These are phyloP conservation scores for Ocimum tenuiflorum DNA, from an alignment of 257 asterid genomes.

Conservation along the genomic window DNA sequence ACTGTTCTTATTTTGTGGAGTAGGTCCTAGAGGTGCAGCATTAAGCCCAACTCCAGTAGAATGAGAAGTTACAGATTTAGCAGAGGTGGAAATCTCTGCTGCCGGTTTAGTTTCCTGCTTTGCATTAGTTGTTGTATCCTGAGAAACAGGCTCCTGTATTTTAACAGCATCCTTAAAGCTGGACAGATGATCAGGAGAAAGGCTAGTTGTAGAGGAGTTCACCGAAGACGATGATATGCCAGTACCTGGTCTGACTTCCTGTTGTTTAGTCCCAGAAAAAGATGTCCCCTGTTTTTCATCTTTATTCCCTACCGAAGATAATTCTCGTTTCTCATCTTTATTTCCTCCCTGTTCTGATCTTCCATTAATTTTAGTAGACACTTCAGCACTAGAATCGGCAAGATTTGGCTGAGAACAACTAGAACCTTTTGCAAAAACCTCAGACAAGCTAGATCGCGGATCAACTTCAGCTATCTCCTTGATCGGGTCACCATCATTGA, in stretches of 20 bases:
- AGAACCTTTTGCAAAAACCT: conserved; percentile 23
- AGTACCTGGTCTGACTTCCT: conserved; percentile 22
- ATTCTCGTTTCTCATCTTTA: conserved; percentile 27
- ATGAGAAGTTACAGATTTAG: conserved; percentile 24
- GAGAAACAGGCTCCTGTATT: conserved; percentile 28
- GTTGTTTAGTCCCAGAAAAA: conserved; percentile 23
- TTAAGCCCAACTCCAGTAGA: conserved; percentile 34
- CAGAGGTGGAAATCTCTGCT: conserved; percentile 29
- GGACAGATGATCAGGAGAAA: conserved; percentile 14
- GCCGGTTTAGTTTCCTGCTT: conserved; percentile 32
- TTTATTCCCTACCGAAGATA: conserved; percentile 20
- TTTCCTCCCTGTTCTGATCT: conserved; percentile 31
- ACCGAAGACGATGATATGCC: conserved; percentile 19
- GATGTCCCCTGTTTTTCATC: conserved; percentile 25
- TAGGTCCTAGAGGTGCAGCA: conserved; percentile 20
- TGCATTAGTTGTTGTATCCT: conserved; percentile 11
- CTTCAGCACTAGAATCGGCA: conserved; percentile 22
- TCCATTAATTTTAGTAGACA: conserved; percentile 16
- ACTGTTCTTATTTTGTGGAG: conserved; percentile 27
- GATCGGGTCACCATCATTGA: conserved; percentile 21
- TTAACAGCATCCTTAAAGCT: conserved; percentile 8
- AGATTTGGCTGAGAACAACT: conserved; percentile 26
- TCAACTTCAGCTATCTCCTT: conserved; percentile 25
- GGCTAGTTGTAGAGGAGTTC: conserved; percentile 17
- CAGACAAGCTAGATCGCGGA: conserved; percentile 23